Conservation (phyloP, 108 stramenopile genomes). For the Skeletonema costatum region DNA sequence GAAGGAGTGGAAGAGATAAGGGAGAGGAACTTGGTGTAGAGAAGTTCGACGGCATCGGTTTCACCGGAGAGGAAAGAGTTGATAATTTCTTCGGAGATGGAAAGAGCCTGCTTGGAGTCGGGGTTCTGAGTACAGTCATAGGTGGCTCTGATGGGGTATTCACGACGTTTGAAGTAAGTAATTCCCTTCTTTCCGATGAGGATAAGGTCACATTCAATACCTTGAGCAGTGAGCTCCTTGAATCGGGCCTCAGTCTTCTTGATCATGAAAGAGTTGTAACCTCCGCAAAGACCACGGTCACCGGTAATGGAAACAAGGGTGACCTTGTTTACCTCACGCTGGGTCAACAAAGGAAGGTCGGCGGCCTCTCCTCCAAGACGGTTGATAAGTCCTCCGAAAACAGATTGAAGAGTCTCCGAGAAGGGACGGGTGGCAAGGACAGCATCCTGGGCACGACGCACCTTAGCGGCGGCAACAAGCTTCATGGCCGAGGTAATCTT, state of each 20-base stretch:
- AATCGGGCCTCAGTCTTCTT: slow-evolving; percentile 91
- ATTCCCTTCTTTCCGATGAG: slow-evolving; percentile 94
- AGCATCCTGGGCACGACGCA: slow-evolving; percentile 96
- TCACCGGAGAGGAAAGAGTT: slow-evolving; percentile 92
- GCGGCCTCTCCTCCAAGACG: slow-evolving; percentile 84
- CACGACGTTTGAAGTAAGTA: slow-evolving; percentile 83
- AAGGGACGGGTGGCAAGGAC: slow-evolving; percentile 95
- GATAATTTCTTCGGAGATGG: slow-evolving; percentile 91
- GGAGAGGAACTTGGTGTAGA: slow-evolving; percentile 96
- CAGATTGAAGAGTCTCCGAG: slow-evolving; percentile 94
- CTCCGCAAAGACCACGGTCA: slow-evolving; percentile 96
- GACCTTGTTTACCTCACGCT: slow-evolving; percentile 96
- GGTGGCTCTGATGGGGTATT: slow-evolving; percentile 76
- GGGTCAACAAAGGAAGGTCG: slow-evolving; percentile 93
- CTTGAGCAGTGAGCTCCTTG: slow-evolving; percentile 80
- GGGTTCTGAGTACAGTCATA: slow-evolving; percentile 93
- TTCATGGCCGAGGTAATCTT: slow-evolving; percentile 98
- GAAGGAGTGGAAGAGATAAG: slow-evolving; percentile 90
- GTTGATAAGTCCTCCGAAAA: slow-evolving; percentile 89
- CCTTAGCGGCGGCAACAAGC: slow-evolving; percentile 97
- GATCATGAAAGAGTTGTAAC: slow-evolving; percentile 97
- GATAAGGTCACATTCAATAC: slow-evolving; percentile 87
- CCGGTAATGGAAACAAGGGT: slow-evolving; percentile 89
- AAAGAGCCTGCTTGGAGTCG: slow-evolving; percentile 86
- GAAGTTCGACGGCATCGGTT: slow-evolving; percentile 92